phyloP scores from a whole-genome alignment of 176 grass and related monocot genomes.

The Cenchrus purpureus region DNA sequence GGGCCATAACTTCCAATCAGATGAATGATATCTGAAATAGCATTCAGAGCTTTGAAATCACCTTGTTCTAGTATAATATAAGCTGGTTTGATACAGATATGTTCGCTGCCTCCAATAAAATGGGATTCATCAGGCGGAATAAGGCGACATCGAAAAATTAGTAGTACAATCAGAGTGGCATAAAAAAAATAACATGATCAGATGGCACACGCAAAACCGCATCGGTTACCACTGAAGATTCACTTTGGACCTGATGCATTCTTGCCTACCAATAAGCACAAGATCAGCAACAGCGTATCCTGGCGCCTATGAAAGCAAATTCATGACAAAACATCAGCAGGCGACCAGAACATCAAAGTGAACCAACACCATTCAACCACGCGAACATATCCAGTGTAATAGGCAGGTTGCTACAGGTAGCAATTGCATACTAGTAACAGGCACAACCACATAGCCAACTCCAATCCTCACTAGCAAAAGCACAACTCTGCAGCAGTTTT shows the following conservation, averaged over 20 bases:
- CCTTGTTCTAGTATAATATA: background rate
- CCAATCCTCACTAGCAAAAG: slow-evolving; percentile 6
- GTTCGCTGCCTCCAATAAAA: no score
- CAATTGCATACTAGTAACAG: background rate
- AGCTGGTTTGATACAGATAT: background rate
- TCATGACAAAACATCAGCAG: background rate
- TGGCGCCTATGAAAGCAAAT: background rate
- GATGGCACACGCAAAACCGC: background rate
- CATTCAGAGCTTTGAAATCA: background rate
- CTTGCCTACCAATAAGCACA: background rate
- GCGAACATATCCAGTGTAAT: background rate
- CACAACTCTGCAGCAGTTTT: slow-evolving; percentile 14
- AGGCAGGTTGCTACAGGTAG: slow-evolving; percentile 19
- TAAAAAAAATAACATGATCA: background rate
- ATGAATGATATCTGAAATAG: background rate
- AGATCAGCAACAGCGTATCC: background rate
- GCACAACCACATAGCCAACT: background rate
- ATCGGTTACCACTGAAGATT: background rate
- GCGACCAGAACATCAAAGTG: background rate
- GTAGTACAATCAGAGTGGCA: background rate
- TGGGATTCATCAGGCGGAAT: background rate
- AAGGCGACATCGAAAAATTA: background rate
- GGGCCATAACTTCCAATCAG: background rate
- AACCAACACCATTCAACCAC: background rate
- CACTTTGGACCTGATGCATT: background rate